phyloP scores from a whole-genome alignment of 106 monocot species.

The Allium cepa region DNA sequence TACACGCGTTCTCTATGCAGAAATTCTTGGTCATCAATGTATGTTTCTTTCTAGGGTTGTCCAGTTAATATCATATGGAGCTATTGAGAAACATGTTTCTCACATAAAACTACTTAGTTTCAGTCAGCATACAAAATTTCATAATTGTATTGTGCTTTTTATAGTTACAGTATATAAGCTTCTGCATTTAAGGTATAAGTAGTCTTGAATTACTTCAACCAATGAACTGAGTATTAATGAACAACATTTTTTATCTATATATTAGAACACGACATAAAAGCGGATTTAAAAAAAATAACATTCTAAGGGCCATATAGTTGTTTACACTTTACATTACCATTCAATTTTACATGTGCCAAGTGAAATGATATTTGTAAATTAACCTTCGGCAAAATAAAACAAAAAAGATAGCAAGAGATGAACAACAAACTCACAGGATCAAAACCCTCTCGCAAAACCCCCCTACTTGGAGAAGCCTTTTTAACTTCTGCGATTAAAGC shows the following conservation, averaged over 20 bases:
- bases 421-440: conserved; percentile 63
- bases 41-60: no score
- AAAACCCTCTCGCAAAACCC: conserved; percentile 82
- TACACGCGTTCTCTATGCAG: no score
- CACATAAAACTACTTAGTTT: no score
- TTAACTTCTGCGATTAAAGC: conserved; percentile 99
- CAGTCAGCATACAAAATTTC: no score
- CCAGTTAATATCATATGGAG: no score
- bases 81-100: no score
- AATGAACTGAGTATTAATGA: neutral
- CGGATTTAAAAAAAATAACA: neutral
- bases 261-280: neutral
- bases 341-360: no score
- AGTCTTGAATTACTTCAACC: no score
- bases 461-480: conserved; percentile 96
- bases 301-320: neutral
- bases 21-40: no score
- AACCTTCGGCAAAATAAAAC: neutral
- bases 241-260: neutral
- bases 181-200: no score
- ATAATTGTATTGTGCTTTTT: no score
- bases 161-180: no score
- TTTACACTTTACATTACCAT: neutral
- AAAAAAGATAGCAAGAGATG: neutral
- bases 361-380: neutral